Percentiles rank a stretch among this genome's conserved stretches.
Evolutionary conservation across 345 rosid species (phyloP).

Genomic region (Geranium brycei): DNA sequence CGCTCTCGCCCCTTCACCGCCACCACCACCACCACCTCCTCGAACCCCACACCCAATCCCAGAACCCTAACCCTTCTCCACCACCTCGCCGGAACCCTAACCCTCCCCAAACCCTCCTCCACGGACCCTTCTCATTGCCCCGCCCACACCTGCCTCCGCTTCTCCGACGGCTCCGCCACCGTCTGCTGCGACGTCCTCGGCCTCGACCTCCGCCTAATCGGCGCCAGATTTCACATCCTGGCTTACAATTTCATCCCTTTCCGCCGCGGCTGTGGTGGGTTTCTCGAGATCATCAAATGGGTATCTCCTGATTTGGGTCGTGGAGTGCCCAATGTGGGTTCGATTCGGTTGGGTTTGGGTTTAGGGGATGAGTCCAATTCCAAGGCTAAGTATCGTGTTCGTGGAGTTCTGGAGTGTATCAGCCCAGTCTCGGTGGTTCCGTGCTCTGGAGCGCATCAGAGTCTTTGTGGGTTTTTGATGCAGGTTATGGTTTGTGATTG

Average conservation of each 20-base stretch:
- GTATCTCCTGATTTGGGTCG: conserved; percentile 15
- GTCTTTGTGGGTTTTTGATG: conserved; percentile 52
- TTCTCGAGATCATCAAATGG: conserved; percentile 78
- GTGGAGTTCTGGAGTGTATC: conserved; percentile 47
- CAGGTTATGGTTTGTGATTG: conserved; percentile 48
- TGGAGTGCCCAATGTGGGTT: conserved; percentile 18
- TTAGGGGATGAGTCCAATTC: conserved; percentile 5
- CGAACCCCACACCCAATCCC: conserved; percentile 9
- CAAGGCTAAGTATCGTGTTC: conserved; percentile 31
- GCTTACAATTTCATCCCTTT: conserved; percentile 74
- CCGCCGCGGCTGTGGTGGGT: conserved; percentile 32
- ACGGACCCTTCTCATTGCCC: conserved; percentile 24
- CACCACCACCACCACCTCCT: conserved; percentile 13
- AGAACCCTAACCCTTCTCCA: conserved; percentile 37
- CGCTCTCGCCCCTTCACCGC: conserved; percentile 38
- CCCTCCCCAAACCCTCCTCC: conserved; percentile 12
- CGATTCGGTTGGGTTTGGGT: conserved; percentile 30
- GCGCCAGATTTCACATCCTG: conserved; percentile 31
- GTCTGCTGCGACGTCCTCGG: conserved; percentile 68
- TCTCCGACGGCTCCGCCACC: conserved; percentile 40
- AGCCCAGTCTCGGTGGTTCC: conserved; percentile 65
- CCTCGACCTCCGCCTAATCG: conserved; percentile 26
- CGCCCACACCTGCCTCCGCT: conserved; percentile 45
- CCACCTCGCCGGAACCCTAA: conserved; percentile 44
- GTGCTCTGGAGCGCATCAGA: conserved; percentile 25